Evolutionary conservation across 23 red algal genomes (phyloP), one percentile per base, ranked within the genome.

Genomic region (Pyropia haitanensis): DNA sequence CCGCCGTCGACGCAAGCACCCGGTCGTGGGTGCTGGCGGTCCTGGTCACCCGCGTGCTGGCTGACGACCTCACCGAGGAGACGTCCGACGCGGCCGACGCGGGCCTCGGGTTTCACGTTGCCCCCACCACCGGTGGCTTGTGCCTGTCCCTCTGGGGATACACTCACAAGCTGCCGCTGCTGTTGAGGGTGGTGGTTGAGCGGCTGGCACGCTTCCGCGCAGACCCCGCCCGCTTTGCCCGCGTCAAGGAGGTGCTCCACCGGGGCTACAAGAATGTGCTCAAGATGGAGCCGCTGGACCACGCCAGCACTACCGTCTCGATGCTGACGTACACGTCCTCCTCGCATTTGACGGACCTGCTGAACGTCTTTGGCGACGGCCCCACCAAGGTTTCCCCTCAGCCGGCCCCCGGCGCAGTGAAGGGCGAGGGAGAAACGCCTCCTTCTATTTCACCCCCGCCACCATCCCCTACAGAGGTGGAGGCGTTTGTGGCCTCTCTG

Each of bases 1-100:
- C 82, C 13, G 31, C 67, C 12, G 67, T 77, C 14, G 86, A 96
- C 46, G 52, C 16, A 2, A 81, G 57, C 39, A 68, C 91, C 23
- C 59, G 63, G 15, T 65, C 80, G 22, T 49, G 65, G 34, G 74
- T 96, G 20, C 27, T 96, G 53, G 65, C 68, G 14, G 80, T 86
- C 18, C 49, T 88, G 18, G 49, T 78, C n/a, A 58, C 71, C 13
- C 44, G 55, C 53, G 29, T 88, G 30, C 31, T 96, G 16, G 75
- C 89, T 52, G 91, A 96, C 56, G 73, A 65, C 25, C 52, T 96
- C 1, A 89, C 46, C 56, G 68, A 82, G 30, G 73, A 46, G 53
- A 69, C 84, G 1, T 96, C 89, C 66, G 76, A 87, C 60, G 83
- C 91, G 3, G 61, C 81, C 22, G 52, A 74, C 26, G 91, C 91